These are phyloP conservation scores for Yamadazyma trypodendri DNA, from an alignment of 1,139 yeast species.

Conservation along the genomic window DNA sequence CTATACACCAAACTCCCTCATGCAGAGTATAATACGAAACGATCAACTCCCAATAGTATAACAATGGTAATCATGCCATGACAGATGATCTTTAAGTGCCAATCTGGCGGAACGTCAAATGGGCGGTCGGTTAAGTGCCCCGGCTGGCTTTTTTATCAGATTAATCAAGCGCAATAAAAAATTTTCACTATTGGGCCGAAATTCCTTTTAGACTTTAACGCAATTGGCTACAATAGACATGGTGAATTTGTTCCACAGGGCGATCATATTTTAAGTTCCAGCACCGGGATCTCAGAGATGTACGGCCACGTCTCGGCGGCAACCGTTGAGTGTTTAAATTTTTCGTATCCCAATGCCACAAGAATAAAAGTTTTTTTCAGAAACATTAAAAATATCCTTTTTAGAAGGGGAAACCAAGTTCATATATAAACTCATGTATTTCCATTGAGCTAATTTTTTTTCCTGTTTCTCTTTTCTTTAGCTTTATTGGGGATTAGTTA, in stretches of 20 bases:
- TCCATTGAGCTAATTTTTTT: slow-evolving; percentile 7
- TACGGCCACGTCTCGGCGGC: too few relatives aligned
- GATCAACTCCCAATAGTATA: too few relatives aligned
- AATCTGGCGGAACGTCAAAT: background rate
- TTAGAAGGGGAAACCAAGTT: background rate
- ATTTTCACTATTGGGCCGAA: slow-evolving; percentile 4
- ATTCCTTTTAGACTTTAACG: background rate
- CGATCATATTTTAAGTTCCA: too few relatives aligned
- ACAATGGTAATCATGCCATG: too few relatives aligned
- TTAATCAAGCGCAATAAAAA: slow-evolving; percentile 8
- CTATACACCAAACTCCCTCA: too few relatives aligned
- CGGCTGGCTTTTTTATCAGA: slow-evolving; percentile 8
- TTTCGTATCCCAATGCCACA: too few relatives aligned
- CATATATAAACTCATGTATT: background rate
- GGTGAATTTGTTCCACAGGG: too few relatives aligned
- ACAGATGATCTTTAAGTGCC: background rate
- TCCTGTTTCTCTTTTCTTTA: slow-evolving; percentile 7
- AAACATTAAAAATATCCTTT: background rate
- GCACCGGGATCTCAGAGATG: too few relatives aligned
- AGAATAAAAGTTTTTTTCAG: background rate
- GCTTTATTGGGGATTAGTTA: slow-evolving; percentile 9
- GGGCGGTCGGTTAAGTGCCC: background rate
- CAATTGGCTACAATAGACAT: background rate
- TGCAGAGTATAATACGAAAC: too few relatives aligned
- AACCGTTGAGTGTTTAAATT: too few relatives aligned